These are phyloP conservation scores for Stemphylium vesicarium DNA, from an alignment of 2,329 filamentous ascomycete species.

Conservation along the genomic window DNA sequence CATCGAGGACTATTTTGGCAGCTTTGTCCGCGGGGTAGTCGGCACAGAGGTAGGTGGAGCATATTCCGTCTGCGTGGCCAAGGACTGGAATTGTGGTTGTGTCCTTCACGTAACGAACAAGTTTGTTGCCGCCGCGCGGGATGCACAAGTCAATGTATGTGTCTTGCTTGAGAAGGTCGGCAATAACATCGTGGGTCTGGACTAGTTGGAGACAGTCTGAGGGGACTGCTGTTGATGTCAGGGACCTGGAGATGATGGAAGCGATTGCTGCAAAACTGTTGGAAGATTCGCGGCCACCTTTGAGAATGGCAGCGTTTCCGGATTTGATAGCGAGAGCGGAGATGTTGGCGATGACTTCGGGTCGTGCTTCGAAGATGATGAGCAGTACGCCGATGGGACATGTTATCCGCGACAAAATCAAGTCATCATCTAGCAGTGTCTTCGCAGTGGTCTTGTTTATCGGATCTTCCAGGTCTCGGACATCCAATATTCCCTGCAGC, in stretches of 20 bases:
- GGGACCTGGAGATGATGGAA: slow-evolving; percentile 78
- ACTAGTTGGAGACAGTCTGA: slow-evolving; percentile 91
- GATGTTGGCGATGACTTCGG: slow-evolving; percentile 98
- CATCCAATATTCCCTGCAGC: slow-evolving; percentile 92
- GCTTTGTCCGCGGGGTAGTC: slow-evolving; percentile 78
- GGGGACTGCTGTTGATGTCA: slow-evolving; percentile 76
- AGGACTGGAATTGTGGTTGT: slow-evolving; percentile 94
- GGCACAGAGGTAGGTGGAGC: slow-evolving; percentile 81
- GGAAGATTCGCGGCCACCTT: slow-evolving; percentile 95
- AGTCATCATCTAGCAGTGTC: slow-evolving; percentile 83
- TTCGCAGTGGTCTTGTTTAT: slow-evolving; percentile 83
- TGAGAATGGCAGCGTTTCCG: slow-evolving; percentile 94
- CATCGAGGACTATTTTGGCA: slow-evolving; percentile 79
- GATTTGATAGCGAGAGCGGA: slow-evolving; percentile 95
- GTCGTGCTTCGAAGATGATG: slow-evolving; percentile 97
- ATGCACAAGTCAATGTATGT: slow-evolving; percentile 93
- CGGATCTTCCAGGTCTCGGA: slow-evolving; percentile 82
- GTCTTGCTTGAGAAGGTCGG: slow-evolving; percentile 84
- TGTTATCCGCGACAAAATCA: slow-evolving; percentile 84
- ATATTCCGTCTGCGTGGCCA: slow-evolving; percentile 94
- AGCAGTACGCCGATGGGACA: slow-evolving; percentile 97
- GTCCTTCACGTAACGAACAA: slow-evolving; percentile 87
- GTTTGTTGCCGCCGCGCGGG: slow-evolving; percentile 86
- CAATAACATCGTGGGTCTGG: slow-evolving; percentile 87
- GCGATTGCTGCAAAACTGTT: slow-evolving; percentile 95